phyloP scores from a whole-genome alignment of 306 rosid genomes.

The Abrus pulchellus region DNA sequence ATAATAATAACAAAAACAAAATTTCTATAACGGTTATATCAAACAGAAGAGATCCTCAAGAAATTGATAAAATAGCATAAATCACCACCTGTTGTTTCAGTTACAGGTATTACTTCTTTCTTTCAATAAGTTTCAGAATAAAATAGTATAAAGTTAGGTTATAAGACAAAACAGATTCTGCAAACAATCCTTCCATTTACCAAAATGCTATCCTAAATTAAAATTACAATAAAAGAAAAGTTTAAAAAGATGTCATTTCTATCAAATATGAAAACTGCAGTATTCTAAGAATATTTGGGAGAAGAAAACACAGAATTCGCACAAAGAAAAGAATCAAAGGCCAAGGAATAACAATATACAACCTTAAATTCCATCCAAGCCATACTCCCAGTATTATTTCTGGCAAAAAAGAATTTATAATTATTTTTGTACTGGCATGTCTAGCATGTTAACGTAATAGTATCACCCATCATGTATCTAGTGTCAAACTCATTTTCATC shows the following conservation, averaged over 20 bases:
- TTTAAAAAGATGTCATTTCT: not conserved
- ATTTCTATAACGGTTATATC: not conserved
- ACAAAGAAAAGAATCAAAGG: not conserved
- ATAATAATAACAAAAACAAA: not conserved
- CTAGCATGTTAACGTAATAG: not conserved
- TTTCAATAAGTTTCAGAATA: slow-evolving; percentile 2
- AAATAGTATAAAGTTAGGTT: slow-evolving; percentile 5
- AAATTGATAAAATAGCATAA: not conserved
- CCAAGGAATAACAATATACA: not conserved
- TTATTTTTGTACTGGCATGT: slow-evolving; percentile 18
- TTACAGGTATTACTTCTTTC: not conserved
- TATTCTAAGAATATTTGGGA: not conserved
- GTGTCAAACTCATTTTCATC: slow-evolving; percentile 7
- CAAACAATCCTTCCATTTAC: slow-evolving; percentile 22
- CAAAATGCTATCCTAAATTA: slow-evolving; percentile 35
- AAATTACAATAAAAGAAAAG: not conserved
- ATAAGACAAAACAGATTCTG: slow-evolving; percentile 29
- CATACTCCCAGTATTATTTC: not conserved
- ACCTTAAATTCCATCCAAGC: not conserved
- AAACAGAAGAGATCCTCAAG: slow-evolving; percentile 3
- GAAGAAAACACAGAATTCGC: not conserved
- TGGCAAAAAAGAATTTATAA: not conserved
- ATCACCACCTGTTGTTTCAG: not conserved
- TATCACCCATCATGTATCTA: slow-evolving; percentile 1
- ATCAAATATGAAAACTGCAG: slow-evolving; percentile 7